phyloP scores from a whole-genome alignment of 176 grass and related monocot genomes.

The Zea mays region DNA sequence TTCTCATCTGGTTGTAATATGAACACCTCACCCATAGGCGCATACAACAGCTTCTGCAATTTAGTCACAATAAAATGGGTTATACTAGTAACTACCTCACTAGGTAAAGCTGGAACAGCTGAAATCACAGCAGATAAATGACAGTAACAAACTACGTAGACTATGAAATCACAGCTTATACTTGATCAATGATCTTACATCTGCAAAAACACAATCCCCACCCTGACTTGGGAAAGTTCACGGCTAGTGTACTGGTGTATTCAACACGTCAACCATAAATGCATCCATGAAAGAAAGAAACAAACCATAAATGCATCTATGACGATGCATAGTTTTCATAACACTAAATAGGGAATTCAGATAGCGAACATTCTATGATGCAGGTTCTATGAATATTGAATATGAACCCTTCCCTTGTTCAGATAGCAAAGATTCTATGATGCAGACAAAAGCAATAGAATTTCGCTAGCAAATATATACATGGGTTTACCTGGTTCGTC shows the following conservation, averaged over 20 bases:
- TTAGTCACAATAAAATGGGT: background rate
- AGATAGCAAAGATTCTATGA: background rate
- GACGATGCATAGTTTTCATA: background rate
- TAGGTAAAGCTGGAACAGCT: background rate
- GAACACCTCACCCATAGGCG: background rate
- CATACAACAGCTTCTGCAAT: constrained; percentile 13
- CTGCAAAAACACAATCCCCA: background rate
- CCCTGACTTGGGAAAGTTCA: background rate
- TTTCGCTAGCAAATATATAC: background rate
- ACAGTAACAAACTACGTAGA: background rate
- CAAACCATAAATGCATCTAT: background rate
- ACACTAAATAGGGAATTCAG: background rate
- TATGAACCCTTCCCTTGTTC: background rate
- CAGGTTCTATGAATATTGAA: background rate
- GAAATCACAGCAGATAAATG: background rate
- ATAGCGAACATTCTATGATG: background rate
- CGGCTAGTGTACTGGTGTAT: background rate
- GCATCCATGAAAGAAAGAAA: too few species aligned
- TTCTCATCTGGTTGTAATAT: background rate
- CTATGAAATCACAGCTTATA: background rate
- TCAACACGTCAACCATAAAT: background rate
- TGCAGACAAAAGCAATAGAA: background rate
- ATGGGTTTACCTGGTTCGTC: constrained; percentile 57
- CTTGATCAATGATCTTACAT: background rate
- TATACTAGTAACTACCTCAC: background rate